Conservation (phyloP, 2,329 filamentous ascomycete species). For the Fusarium zealandicum region DNA sequence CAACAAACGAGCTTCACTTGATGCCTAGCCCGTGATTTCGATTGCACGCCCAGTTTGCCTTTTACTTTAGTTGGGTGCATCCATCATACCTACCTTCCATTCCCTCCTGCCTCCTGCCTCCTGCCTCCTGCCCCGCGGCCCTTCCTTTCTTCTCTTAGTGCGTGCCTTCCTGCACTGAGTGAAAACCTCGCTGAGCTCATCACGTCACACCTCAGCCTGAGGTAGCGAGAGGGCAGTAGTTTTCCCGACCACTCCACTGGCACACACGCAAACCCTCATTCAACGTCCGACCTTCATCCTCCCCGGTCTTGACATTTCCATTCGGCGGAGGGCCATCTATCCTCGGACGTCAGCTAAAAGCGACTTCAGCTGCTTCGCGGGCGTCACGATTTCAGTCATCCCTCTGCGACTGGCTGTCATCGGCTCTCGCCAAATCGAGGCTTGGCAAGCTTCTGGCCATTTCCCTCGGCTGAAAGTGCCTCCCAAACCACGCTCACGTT, state of each 20-base stretch:
- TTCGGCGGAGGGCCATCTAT: slow-evolving; percentile 3
- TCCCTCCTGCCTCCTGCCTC: slow-evolving; percentile 2
- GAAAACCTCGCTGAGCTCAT: slow-evolving; percentile 32
- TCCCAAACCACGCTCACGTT: slow-evolving; percentile 11
- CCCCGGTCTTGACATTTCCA: slow-evolving; percentile 17
- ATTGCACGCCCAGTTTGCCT: slow-evolving; percentile 17
- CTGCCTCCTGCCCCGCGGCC: slow-evolving; percentile 2
- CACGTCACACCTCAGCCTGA: slow-evolving; percentile 31
- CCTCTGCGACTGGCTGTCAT: slow-evolving; percentile 9
- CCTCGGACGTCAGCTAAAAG: slow-evolving; percentile 17
- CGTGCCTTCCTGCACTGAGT: slow-evolving; percentile 18
- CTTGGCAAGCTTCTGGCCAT: slow-evolving; percentile 19
- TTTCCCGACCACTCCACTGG: slow-evolving; percentile 28
- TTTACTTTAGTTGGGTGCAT: neutral
- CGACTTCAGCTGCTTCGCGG: slow-evolving; percentile 6
- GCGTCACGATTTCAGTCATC: slow-evolving; percentile 6
- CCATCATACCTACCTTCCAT: neutral
- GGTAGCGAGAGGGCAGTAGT: slow-evolving; percentile 23
- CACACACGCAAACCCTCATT: slow-evolving; percentile 10
- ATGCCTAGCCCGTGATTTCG: slow-evolving; percentile 19
- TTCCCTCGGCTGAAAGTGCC: slow-evolving; percentile 11
- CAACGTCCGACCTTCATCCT: slow-evolving; percentile 20
- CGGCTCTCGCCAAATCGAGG: slow-evolving; percentile 20
- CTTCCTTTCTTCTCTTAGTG: slow-evolving; percentile 18
- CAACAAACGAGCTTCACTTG: slow-evolving; percentile 1